Evolutionary conservation across 208 protist genomes (phyloP), one percentile per base, ranked within the genome.

Genomic region (Acanthamoeba rhysodes): DNA sequence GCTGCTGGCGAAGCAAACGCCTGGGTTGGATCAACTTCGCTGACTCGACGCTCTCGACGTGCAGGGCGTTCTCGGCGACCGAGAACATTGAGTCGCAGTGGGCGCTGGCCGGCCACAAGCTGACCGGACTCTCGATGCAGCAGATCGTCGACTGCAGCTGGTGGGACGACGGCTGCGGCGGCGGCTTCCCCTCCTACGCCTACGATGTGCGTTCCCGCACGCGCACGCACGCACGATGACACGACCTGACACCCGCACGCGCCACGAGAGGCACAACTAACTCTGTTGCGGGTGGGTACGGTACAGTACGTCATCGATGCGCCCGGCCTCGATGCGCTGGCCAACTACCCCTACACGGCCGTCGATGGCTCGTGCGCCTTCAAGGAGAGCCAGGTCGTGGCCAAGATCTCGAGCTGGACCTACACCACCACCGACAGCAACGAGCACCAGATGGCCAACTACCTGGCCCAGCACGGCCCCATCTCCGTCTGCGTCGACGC

Each of bases 41-140:
- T 64, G 22, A 16, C 22, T 1, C 1, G 4, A 10, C 0, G 22
- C 2, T 24, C 22, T 1, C 24, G 62, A 0, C 24, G 62, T 29
- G 24, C 45, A 84, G 74, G 74, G 96, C 98, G 84, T 99, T 99
- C 98, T 98, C 98, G 10, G 96, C 98, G 32, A 98, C 98, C 70
- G 97, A 98, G 87, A 98, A 98, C 95, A 97, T 99, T 50, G 99
- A 99, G 96, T 97, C 98, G 29, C 96, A 97, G 96, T 98, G 97
- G 97, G 96, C 95, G 34, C 84, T 97, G 1, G 93, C 95, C 3
- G 97, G 97, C 41, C 50, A 98, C 94, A 92, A 97, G 4, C 96
- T 99, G n/a, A 95, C 96, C 5, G 32, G 48, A 20, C 97, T 99
- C 29, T 99, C 98, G 22, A 98, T 99, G 97, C 98, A 99, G 97